Percentiles rank a stretch among this genome's conserved stretches.
Evolutionary conservation across 1,284 basidiomycete species (phyloP).

Genomic region (Puccinia polysora): DNA sequence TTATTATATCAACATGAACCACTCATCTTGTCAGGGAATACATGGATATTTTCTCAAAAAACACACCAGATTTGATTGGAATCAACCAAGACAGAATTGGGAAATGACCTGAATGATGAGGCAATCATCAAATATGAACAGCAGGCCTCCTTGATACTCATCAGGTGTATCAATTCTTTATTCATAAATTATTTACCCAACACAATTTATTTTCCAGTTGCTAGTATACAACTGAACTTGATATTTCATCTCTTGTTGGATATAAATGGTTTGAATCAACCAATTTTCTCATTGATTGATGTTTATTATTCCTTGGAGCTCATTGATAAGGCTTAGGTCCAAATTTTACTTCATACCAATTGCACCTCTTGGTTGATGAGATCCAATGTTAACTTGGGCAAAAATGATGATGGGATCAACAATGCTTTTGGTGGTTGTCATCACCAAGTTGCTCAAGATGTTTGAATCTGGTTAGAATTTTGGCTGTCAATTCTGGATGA

Average conservation of each 20-base stretch:
- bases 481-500: slow-evolving; percentile 1
- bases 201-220: neutral
- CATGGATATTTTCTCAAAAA: neutral
- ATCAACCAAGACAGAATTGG: neutral
- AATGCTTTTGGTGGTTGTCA: neutral
- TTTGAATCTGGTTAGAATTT: slow-evolving; percentile 7
- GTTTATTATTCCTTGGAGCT: neutral
- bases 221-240: neutral
- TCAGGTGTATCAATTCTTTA: slow-evolving; percentile 15
- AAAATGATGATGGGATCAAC: neutral
- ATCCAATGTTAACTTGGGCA: neutral
- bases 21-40: neutral
- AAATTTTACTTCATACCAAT: slow-evolving; percentile 5
- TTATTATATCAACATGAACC: slow-evolving; percentile 1
- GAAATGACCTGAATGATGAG: neutral
- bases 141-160: neutral
- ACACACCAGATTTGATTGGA: neutral
- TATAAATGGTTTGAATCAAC: slow-evolving; percentile 6
- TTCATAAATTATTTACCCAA: slow-evolving; percentile 1
- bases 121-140: slow-evolving; percentile 14
- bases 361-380: neutral
- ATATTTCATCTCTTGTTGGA: slow-evolving; percentile 22
- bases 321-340: neutral
- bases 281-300: neutral
- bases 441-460: neutral